A percentile compares a stretch with the other conserved stretches of the same genome.
Conservation (phyloP, 2,329 filamentous ascomycete genomes). For the Harringtonia aguacate region DNA sequence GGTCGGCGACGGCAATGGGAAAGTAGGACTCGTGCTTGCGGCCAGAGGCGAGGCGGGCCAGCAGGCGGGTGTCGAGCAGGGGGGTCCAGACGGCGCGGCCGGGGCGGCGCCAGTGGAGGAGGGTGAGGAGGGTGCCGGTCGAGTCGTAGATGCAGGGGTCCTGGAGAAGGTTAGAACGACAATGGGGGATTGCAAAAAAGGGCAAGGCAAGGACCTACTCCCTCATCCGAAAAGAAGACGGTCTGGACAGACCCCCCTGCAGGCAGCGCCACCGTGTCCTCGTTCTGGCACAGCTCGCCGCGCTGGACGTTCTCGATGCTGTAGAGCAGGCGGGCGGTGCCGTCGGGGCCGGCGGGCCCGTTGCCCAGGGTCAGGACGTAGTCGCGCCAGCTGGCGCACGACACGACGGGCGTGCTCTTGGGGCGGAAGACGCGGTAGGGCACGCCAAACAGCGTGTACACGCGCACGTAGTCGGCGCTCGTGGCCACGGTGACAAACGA, state of each 20-base stretch:
- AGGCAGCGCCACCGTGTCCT: conserved; percentile 80
- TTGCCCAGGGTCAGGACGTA: conserved; percentile 97
- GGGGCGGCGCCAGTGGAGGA: conserved; percentile 81
- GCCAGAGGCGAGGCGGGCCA: conserved; percentile 73
- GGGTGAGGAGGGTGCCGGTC: conserved; percentile 74
- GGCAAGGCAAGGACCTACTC: conserved; percentile 42
- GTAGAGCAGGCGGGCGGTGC: conserved; percentile 69
- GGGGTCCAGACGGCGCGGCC: conserved; percentile 87
- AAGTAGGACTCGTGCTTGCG: conserved; percentile 87
- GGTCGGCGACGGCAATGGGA: conserved; percentile 84
- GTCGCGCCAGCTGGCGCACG: conserved; percentile 88
- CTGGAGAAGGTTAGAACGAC: conserved; percentile 25
- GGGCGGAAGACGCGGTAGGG: conserved; percentile 83
- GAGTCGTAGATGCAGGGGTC: conserved; percentile 96
- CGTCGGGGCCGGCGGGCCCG: conserved; percentile 70
- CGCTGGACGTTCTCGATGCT: conserved; percentile 91
- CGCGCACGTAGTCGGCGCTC: conserved; percentile 74
- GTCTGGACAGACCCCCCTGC: conserved; percentile 63
- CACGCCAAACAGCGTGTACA: conserved; percentile 88
- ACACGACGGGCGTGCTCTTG: conserved; percentile 82
- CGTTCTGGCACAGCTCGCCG: conserved; percentile 88
- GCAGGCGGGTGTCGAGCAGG: conserved; percentile 75
- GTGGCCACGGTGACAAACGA: conserved; percentile 88
- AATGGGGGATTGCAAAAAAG: not conserved
- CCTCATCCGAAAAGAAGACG: conserved; percentile 85